Evolutionary conservation across 1,284 basidiomycete genomes (phyloP).

Genomic region (Boletus semigastroideus): DNA sequence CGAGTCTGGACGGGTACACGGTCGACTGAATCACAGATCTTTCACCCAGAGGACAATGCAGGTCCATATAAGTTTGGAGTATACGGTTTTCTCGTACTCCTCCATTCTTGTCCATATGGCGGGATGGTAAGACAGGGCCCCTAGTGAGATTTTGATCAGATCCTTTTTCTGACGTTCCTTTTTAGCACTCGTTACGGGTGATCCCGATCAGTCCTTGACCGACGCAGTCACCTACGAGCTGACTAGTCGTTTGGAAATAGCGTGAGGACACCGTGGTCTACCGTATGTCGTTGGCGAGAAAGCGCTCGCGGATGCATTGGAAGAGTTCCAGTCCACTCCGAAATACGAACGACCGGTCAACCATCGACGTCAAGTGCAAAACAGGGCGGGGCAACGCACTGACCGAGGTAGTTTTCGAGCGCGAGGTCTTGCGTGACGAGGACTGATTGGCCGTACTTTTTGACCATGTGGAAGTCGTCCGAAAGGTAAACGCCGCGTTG

Average conservation of each 20-base stretch:
- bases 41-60: constrained; percentile 73
- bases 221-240: constrained; percentile 87
- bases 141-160: too few relatives aligned
- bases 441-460: constrained; percentile 97
- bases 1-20: too few relatives aligned
- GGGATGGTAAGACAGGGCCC: constrained; percentile 73
- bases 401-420: constrained; percentile 88
- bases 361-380: too few relatives aligned
- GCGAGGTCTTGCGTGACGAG: constrained; percentile 92
- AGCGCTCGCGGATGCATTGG: constrained; percentile 70
- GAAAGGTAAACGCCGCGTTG: constrained; percentile 97
- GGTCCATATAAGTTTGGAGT: constrained; percentile 84
- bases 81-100: constrained; percentile 90
- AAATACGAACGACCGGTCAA: constrained; percentile 87
- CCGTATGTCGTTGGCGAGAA: constrained; percentile 78
- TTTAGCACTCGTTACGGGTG: constrained; percentile 77
- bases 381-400: too few relatives aligned
- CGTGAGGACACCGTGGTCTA: constrained; percentile 81
- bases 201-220: constrained; percentile 86
- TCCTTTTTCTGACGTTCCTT: background rate
- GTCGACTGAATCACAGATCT: constrained; percentile 47
- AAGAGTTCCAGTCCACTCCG: constrained; percentile 56
- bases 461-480: constrained; percentile 99
- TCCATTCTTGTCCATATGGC: constrained; percentile 92
- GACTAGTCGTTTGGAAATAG: constrained; percentile 89